These are phyloP conservation scores for Diutina sp. DNA, from an alignment of 1,139 yeast genomes.

Conservation along the genomic window DNA sequence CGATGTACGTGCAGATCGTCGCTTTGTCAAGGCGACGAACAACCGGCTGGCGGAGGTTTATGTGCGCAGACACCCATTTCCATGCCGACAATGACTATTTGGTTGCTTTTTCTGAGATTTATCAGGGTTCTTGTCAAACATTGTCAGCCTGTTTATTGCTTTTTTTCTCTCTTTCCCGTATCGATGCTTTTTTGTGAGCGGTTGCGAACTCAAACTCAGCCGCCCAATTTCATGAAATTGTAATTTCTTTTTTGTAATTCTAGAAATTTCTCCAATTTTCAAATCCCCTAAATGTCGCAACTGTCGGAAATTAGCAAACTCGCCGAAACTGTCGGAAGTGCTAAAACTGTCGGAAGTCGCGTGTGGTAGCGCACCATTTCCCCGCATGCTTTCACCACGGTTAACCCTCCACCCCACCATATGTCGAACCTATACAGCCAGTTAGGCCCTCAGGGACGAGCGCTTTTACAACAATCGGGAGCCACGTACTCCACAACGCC, in stretches of 20 bases:
- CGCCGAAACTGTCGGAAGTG: not conserved
- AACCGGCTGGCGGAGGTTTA: not conserved
- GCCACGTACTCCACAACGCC: not conserved
- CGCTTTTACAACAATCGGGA: not conserved
- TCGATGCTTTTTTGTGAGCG: not conserved
- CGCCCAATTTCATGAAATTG: not conserved
- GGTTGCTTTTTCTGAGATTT: not conserved
- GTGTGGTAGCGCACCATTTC: not conserved
- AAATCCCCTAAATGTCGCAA: not conserved
- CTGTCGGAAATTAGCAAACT: not conserved
- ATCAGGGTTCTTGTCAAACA: not conserved
- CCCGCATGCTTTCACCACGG: not conserved
- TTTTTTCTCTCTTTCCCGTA: too few species aligned
- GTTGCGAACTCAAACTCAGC: not conserved
- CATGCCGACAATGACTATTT: not conserved
- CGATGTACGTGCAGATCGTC: not conserved
- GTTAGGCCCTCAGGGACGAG: conserved; percentile 1
- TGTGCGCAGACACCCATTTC: not conserved
- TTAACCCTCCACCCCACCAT: not conserved
- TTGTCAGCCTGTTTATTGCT: not conserved
- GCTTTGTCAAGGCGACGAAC: not conserved
- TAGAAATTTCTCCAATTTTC: too few species aligned
- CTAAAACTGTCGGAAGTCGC: not conserved
- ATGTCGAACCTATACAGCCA: not conserved
- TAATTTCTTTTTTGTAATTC: not conserved